Percentiles rank a stretch among this genome's conserved stretches.
phyloP scores from a whole-genome alignment of 257 asterid species.

The Salvia rosmarinus region DNA sequence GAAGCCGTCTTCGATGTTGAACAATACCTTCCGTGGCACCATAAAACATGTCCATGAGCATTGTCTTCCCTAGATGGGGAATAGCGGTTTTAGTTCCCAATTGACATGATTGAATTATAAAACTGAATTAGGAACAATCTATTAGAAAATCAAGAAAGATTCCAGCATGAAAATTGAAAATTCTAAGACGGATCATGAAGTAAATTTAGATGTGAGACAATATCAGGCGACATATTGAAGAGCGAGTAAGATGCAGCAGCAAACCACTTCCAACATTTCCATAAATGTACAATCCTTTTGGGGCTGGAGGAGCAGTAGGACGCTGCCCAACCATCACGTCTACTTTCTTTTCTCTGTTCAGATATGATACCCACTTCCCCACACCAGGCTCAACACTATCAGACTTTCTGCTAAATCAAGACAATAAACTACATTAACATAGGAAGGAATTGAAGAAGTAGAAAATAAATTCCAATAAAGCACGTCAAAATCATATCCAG shows the following conservation, averaged over 20 bases:
- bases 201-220: background rate
- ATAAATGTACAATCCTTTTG: slow-evolving; percentile 84
- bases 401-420: slow-evolving; percentile 46
- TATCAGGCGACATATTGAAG: background rate
- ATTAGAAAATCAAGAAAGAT: slow-evolving; percentile 26
- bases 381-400: slow-evolving; percentile 79
- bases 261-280: slow-evolving; percentile 99
- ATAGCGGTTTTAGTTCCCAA: slow-evolving; percentile 41
- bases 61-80: slow-evolving; percentile 79
- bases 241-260: slow-evolving; percentile 45
- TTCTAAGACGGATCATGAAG: slow-evolving; percentile 11
- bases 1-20: slow-evolving; percentile 87
- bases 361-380: slow-evolving; percentile 98
- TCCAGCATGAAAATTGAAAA: slow-evolving; percentile 21
- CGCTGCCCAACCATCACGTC: slow-evolving; percentile 73
- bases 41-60: slow-evolving; percentile 98
- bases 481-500: background rate
- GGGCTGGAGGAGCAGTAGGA: slow-evolving; percentile 91
- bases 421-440: slow-evolving; percentile 32
- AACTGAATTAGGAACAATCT: slow-evolving; percentile 34
- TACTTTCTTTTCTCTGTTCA: slow-evolving; percentile 88
- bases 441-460: slow-evolving; percentile 27
- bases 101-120: background rate
- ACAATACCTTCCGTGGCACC: slow-evolving; percentile 86
- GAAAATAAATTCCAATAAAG: slow-evolving; percentile 3